Evolutionary conservation across 768 basidiomycete genomes (phyloP).

Genomic region (Lyophyllum atratum): DNA sequence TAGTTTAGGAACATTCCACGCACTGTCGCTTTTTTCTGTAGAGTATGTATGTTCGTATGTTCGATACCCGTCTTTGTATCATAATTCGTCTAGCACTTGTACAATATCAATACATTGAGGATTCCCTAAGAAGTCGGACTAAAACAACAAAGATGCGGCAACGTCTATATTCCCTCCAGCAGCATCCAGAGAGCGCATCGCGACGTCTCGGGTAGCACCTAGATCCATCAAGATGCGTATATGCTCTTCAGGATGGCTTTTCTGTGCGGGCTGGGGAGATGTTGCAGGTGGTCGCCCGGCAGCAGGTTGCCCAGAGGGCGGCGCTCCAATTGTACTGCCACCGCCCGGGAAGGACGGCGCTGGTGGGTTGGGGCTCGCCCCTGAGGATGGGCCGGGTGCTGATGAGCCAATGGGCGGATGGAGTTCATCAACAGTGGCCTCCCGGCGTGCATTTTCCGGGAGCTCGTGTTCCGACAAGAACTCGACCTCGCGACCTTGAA

Average conservation of each 20-base stretch:
- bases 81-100: slow-evolving; percentile 21
- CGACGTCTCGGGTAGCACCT: slow-evolving; percentile 76
- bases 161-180: slow-evolving; percentile 86
- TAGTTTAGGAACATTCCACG: slow-evolving; percentile 28
- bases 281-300: slow-evolving; percentile 22
- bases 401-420: slow-evolving; percentile 20
- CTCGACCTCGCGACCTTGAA: slow-evolving; percentile 83
- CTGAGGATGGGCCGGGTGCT: slow-evolving; percentile 16
- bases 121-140: slow-evolving; percentile 11
- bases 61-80: slow-evolving; percentile 25
- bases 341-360: slow-evolving; percentile 62
- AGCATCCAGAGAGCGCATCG: slow-evolving; percentile 74
- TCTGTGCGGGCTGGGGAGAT: slow-evolving; percentile 23
- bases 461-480: slow-evolving; percentile 96
- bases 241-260: slow-evolving; percentile 55
- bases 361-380: slow-evolving; percentile 6
- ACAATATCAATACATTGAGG: slow-evolving; percentile 25
- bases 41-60: slow-evolving; percentile 7
- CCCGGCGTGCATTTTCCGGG: slow-evolving; percentile 70
- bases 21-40: not conserved
- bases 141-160: slow-evolving; percentile 87
- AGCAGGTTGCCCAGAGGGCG: slow-evolving; percentile 25
- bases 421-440: slow-evolving; percentile 21
- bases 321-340: slow-evolving; percentile 62
- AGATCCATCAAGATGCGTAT: slow-evolving; percentile 73